These are phyloP conservation scores for Tribonema minus DNA, from an alignment of 108 stramenopile species.

Conservation along the genomic window DNA sequence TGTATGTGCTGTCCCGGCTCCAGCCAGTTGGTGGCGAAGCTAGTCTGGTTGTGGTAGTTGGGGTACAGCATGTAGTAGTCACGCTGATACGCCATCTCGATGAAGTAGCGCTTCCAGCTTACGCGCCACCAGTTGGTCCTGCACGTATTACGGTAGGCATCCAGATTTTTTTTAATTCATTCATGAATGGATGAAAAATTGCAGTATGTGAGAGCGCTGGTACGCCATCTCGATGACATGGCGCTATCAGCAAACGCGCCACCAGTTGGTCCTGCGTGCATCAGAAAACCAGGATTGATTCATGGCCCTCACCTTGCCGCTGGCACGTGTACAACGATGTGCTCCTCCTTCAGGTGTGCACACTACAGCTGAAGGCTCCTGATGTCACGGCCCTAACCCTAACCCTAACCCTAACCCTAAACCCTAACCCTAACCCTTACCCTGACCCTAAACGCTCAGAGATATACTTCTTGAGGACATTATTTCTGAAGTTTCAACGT, in stretches of 20 bases:
- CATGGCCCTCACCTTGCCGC: not conserved
- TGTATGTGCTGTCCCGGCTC: not conserved
- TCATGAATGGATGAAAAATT: too few relatives aligned
- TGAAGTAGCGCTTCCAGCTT: conserved; percentile 33
- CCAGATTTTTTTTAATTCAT: too few relatives aligned
- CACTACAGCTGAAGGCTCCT: too few relatives aligned
- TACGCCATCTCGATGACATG: conserved; percentile 42
- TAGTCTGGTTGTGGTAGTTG: conserved; percentile 42
- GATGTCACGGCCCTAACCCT: too few relatives aligned
- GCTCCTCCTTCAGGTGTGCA: conserved; percentile 27
- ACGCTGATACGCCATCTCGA: conserved; percentile 38
- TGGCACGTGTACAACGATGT: conserved; percentile 21
- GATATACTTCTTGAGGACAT: too few relatives aligned
- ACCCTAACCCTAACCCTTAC: too few relatives aligned
- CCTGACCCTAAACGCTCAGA: too few relatives aligned
- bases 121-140: conserved; percentile 43
- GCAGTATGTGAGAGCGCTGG: conserved; percentile 29
- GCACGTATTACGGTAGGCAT: too few relatives aligned
- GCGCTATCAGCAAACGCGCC: conserved; percentile 22
- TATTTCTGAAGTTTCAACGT: too few relatives aligned
- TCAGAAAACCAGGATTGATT: too few relatives aligned
- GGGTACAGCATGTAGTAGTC: conserved; percentile 43
- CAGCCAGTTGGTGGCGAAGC: conserved; percentile 32
- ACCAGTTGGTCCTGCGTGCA: conserved; percentile 30
- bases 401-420: too few relatives aligned